These are phyloP conservation scores for Hypericum androsaemum DNA, from an alignment of 345 rosid species.

Conservation along the genomic window DNA sequence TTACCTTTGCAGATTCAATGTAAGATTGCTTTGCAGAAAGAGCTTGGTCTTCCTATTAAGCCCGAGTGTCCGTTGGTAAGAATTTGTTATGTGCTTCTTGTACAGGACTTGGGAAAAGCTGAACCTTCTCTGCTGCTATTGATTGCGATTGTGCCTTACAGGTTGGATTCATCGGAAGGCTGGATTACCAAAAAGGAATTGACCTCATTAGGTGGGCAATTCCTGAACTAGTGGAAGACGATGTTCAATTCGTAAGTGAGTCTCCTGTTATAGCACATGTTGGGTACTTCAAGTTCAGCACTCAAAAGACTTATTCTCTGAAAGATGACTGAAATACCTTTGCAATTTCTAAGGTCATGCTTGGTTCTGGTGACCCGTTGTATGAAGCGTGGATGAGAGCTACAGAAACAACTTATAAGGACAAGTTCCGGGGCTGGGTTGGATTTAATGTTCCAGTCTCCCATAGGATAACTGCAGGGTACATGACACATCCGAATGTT, in stretches of 20 bases:
- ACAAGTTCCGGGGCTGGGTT: slow-evolving; percentile 94
- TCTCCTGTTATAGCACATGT: slow-evolving; percentile 13
- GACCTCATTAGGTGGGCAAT: slow-evolving; percentile 61
- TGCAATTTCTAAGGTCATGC: slow-evolving; percentile 61
- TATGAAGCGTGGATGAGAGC: slow-evolving; percentile 86
- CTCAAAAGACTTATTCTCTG: neutral
- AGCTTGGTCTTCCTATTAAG: slow-evolving; percentile 72
- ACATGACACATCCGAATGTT: slow-evolving; percentile 8
- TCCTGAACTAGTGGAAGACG: slow-evolving; percentile 73
- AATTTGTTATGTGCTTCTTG: slow-evolving; percentile 6
- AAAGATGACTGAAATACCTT: slow-evolving; percentile 4
- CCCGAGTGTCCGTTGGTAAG: slow-evolving; percentile 84
- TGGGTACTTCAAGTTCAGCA: neutral
- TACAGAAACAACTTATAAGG: slow-evolving; percentile 51
- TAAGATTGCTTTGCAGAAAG: slow-evolving; percentile 84
- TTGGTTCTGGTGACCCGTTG: slow-evolving; percentile 75
- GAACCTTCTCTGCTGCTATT: slow-evolving; percentile 8
- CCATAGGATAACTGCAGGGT: slow-evolving; percentile 95
- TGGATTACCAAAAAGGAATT: slow-evolving; percentile 93
- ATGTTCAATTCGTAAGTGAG: slow-evolving; percentile 87
- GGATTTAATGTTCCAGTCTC: slow-evolving; percentile 89
- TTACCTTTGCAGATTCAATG: slow-evolving; percentile 50
- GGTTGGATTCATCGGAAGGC: slow-evolving; percentile 95
- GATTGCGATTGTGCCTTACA: slow-evolving; percentile 23
- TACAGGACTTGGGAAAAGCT: neutral